These are phyloP conservation scores for Trichoderma asperellum DNA, from an alignment of 2,329 filamentous ascomycete species.

Conservation along the genomic window DNA sequence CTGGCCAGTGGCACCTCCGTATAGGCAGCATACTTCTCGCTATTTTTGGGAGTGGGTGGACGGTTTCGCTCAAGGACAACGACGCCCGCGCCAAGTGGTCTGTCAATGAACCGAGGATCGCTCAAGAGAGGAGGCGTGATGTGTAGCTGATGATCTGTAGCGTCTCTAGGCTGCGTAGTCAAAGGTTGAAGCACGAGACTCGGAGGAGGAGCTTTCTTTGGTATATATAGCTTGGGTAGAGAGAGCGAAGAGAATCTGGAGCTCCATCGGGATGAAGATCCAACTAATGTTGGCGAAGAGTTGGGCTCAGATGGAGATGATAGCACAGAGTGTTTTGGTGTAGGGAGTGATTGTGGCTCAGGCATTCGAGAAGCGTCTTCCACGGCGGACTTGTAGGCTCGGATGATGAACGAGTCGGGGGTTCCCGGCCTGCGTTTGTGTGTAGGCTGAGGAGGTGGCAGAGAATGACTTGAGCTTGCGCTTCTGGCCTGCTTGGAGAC, in stretches of 20 bases:
- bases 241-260: constrained; percentile 45
- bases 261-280: constrained; percentile 12
- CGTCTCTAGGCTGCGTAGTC: constrained; percentile 36
- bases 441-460: constrained; percentile 24
- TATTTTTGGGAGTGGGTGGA: constrained; percentile 9
- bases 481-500: constrained; percentile 3
- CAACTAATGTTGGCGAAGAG: not conserved
- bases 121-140: constrained; percentile 41
- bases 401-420: constrained; percentile 43
- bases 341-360: constrained; percentile 6
- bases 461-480: constrained; percentile 2
- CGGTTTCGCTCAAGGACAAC: constrained; percentile 21
- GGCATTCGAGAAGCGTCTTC: constrained; percentile 34
- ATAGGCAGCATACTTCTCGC: constrained; percentile 27
- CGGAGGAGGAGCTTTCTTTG: constrained; percentile 45
- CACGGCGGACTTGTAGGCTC: constrained; percentile 44
- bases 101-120: constrained; percentile 37
- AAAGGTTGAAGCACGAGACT: constrained; percentile 19
- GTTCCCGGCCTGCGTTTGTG: constrained; percentile 33
- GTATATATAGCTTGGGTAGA: constrained; percentile 44
- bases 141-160: constrained; percentile 35
- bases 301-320: constrained; percentile 10
- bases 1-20: constrained; percentile 42
- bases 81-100: constrained; percentile 16
- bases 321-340: constrained; percentile 10